phyloP scores from a whole-genome alignment of 441 rosid species.

The Eutrema salsugineum region DNA sequence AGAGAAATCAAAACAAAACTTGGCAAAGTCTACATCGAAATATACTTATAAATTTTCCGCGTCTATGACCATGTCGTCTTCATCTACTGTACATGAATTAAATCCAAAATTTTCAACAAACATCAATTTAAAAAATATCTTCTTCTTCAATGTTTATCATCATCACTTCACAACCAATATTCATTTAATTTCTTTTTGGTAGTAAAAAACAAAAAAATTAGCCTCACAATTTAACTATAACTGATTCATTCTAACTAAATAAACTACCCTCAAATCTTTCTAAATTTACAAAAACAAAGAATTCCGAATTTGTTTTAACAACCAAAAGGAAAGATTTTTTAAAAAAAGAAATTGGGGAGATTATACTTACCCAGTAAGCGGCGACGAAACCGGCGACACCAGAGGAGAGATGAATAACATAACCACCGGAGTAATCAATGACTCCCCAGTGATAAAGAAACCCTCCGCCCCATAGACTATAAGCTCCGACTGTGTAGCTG shows the following conservation, averaged over 20 bases:
- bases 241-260: not conserved
- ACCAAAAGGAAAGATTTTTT: too few species aligned
- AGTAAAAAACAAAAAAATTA: not conserved
- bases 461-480: constrained; percentile 84
- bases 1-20: constrained; percentile 11
- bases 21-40: constrained; percentile 2
- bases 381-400: constrained; percentile 80
- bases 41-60: not conserved
- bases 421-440: constrained; percentile 85
- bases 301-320: not conserved
- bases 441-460: constrained; percentile 79
- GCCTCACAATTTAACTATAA: not conserved
- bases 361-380: constrained; percentile 74
- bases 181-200: not conserved
- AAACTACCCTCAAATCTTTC: not conserved
- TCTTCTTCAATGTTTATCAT: not conserved
- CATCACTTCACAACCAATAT: not conserved
- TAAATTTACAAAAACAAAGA: not conserved
- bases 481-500: constrained; percentile 77
- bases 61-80: constrained; percentile 9
- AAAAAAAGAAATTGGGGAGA: not conserved
- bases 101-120: constrained; percentile 11
- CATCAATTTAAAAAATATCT: not conserved
- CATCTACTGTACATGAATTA: not conserved
- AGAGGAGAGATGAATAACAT: constrained; percentile 77